A percentile compares a stretch with the other conserved stretches of the same genome.
These are phyloP conservation scores for Tothia fuscella DNA, from an alignment of 2,329 filamentous ascomycete genomes.

Conservation along the genomic window DNA sequence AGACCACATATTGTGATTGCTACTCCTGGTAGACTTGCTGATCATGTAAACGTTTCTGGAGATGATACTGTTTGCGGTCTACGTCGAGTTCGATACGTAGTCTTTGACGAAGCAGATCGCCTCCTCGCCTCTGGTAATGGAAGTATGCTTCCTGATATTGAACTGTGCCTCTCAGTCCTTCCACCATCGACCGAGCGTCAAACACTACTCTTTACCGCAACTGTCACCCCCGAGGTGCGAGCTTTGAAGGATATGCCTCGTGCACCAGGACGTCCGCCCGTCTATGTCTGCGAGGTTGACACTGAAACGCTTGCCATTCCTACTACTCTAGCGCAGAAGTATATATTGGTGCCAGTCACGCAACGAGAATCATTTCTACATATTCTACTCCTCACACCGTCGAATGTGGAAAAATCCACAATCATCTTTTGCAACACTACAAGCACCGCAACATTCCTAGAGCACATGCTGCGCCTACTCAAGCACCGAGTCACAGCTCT, in stretches of 20 bases:
- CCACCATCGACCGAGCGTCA: constrained; percentile 71
- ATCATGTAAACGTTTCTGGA: constrained; percentile 85
- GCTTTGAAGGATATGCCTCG: constrained; percentile 69
- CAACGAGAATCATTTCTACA: constrained; percentile 95
- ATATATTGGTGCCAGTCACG: constrained; percentile 78
- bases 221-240: constrained; percentile 82
- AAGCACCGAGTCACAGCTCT: constrained; percentile 84
- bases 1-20: constrained; percentile 88
- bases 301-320: constrained; percentile 63
- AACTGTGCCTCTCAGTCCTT: constrained; percentile 72
- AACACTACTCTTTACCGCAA: constrained; percentile 91
- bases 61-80: constrained; percentile 81
- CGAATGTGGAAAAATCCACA: constrained; percentile 61
- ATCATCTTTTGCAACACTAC: constrained; percentile 96
- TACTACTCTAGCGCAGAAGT: constrained; percentile 67
- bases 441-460: constrained; percentile 74
- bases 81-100: constrained; percentile 67
- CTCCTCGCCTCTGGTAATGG: constrained; percentile 64
- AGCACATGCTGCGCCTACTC: constrained; percentile 75
- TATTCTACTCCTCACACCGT: constrained; percentile 67
- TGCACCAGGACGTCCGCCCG: constrained; percentile 55
- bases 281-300: constrained; percentile 84
- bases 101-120: constrained; percentile 92
- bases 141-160: constrained; percentile 89
- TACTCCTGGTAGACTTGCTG: constrained; percentile 82